Evolutionary conservation across 108 stramenopile species (phyloP).

Genomic region (Cyclotella kingstonii): DNA sequence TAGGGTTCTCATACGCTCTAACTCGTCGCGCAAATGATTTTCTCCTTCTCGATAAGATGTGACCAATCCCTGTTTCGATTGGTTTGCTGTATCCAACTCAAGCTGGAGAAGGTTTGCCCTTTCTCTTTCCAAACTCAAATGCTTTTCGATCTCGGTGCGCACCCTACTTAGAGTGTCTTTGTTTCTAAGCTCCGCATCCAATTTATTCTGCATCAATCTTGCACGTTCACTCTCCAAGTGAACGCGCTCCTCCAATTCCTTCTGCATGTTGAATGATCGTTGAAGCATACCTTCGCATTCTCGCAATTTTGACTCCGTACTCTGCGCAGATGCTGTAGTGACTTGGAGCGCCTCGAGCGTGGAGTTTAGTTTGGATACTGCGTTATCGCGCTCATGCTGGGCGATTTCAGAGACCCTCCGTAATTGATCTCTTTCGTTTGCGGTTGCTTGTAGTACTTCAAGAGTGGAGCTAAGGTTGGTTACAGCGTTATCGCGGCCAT

Average conservation of each 20-base stretch:
- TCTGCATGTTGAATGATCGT: slow-evolving; percentile 1
- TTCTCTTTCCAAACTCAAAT: slow-evolving; percentile 24
- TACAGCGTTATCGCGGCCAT: not conserved
- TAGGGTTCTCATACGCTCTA: not conserved
- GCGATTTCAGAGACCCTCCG: not conserved
- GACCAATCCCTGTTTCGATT: slow-evolving; percentile 8
- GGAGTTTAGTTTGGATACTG: slow-evolving; percentile 8
- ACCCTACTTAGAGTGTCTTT: slow-evolving; percentile 1
- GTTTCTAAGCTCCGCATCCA: slow-evolving; percentile 15
- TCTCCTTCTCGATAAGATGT: slow-evolving; percentile 9
- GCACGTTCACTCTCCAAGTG: slow-evolving; percentile 19
- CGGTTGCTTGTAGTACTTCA: not conserved
- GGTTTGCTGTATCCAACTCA: slow-evolving; percentile 5
- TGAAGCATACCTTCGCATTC: slow-evolving; percentile 9
- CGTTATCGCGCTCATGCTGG: not conserved
- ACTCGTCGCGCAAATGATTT: slow-evolving; percentile 3
- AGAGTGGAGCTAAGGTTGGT: no score
- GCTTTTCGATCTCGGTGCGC: slow-evolving; percentile 24
- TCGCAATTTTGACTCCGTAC: slow-evolving; percentile 6
- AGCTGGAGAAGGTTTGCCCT: slow-evolving; percentile 26
- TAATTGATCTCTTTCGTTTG: slow-evolving; percentile 3
- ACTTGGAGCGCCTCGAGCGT: slow-evolving; percentile 26
- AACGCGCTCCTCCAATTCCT: slow-evolving; percentile 15
- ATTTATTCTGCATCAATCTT: slow-evolving; percentile 15
- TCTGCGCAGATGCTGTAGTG: slow-evolving; percentile 4